A percentile compares a stretch with the other conserved stretches of the same genome.
Conservation (phyloP, 179 eudicot species). For the Gypsophila paniculata region DNA sequence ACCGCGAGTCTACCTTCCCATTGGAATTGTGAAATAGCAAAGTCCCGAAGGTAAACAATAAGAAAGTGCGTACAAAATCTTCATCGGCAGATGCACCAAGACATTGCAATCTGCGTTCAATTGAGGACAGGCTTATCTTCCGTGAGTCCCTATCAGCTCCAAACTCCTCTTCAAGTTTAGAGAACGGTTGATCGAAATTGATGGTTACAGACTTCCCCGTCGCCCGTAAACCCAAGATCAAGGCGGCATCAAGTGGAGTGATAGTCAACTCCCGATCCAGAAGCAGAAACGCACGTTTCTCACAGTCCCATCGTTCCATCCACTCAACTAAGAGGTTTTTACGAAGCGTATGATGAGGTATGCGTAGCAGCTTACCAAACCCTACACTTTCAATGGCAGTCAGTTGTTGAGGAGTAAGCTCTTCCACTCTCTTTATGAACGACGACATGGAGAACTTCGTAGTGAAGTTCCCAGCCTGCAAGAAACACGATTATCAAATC, state of each 20-base stretch:
- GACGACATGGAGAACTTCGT: conserved; percentile 56
- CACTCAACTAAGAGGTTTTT: conserved; percentile 48
- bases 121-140: conserved; percentile 32
- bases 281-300: conserved; percentile 46
- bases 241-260: conserved; percentile 43
- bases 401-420: conserved; percentile 43
- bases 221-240: conserved; percentile 53
- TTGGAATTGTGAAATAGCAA: conserved; percentile 48
- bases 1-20: conserved; percentile 55
- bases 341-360: conserved; percentile 41
- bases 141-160: conserved; percentile 42
- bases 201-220: conserved; percentile 39
- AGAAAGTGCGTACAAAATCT: conserved; percentile 47
- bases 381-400: conserved; percentile 44
- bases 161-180: conserved; percentile 42
- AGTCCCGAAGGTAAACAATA: conserved; percentile 49
- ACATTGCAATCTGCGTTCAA: conserved; percentile 48
- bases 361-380: conserved; percentile 47
- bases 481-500: too few relatives aligned
- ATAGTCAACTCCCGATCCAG: conserved; percentile 40
- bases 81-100: conserved; percentile 38
- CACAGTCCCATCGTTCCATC: conserved; percentile 57
- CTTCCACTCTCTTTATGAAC: conserved; percentile 43
- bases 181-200: conserved; percentile 32
- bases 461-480: conserved; percentile 47